phyloP scores from a whole-genome alignment of 202 grass and related monocot genomes.

The Musa balbisiana region DNA sequence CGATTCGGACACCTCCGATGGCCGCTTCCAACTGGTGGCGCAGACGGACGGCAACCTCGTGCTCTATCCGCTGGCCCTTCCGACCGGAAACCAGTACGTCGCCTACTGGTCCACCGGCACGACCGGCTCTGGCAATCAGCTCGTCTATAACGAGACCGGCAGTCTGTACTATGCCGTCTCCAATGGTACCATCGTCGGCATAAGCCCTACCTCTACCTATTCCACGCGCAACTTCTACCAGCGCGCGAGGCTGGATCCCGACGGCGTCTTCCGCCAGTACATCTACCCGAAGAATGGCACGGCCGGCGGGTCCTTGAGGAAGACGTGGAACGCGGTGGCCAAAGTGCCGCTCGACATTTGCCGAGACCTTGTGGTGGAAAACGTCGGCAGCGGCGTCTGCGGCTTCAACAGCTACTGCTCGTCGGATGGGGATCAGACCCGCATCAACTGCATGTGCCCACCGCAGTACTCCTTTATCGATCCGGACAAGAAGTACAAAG shows the following conservation, averaged over 20 bases:
- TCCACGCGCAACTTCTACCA: not conserved
- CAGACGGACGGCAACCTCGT: slow-evolving; percentile 17
- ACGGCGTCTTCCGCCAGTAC: slow-evolving; percentile 33
- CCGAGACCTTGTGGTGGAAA: not conserved
- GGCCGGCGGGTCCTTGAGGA: not conserved
- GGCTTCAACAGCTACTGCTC: slow-evolving; percentile 44
- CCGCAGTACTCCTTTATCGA: slow-evolving; percentile 29
- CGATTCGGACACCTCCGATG: slow-evolving; percentile 16
- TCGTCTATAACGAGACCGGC: not conserved
- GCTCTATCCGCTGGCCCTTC: not conserved
- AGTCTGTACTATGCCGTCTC: not conserved
- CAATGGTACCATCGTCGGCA: not conserved
- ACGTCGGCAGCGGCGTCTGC: slow-evolving; percentile 27
- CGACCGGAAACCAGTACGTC: not conserved
- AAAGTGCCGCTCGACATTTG: slow-evolving; percentile 19
- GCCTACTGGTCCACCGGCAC: slow-evolving; percentile 3
- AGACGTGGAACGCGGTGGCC: not conserved
- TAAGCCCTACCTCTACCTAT: not conserved
- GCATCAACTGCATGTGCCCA: slow-evolving; percentile 22
- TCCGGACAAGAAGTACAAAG: slow-evolving; percentile 19
- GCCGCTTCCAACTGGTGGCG: slow-evolving; percentile 12
- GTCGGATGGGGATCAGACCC: not conserved
- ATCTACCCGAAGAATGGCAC: slow-evolving; percentile 20
- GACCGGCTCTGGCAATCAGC: not conserved
- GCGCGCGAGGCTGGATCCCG: not conserved